A percentile compares a stretch with the other conserved stretches of the same genome.
Conservation (phyloP, 2,329 filamentous ascomycete species). For the Colletotrichum kahawae region DNA sequence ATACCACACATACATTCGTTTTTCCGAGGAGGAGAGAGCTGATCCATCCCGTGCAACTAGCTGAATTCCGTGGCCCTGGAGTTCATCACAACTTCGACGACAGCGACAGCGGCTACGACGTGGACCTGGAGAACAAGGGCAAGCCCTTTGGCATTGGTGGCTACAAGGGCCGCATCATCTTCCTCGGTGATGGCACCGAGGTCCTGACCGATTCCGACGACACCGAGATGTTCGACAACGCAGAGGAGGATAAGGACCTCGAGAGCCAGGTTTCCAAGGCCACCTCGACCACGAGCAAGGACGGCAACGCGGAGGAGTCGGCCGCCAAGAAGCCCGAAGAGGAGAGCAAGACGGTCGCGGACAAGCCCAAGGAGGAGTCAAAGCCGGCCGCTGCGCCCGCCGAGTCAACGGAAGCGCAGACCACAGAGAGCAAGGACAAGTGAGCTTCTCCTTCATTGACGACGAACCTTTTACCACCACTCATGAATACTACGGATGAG, state of each 20-base stretch:
- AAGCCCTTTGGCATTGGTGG: constrained; percentile 70
- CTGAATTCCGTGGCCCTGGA: constrained; percentile 84
- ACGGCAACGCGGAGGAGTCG: constrained; percentile 27
- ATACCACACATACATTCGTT: constrained; percentile 1
- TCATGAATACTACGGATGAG: constrained; percentile 12
- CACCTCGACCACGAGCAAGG: constrained; percentile 18
- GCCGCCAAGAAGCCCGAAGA: constrained; percentile 24
- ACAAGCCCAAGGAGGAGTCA: constrained; percentile 18
- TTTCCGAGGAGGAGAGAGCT: constrained; percentile 23
- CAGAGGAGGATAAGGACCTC: constrained; percentile 84
- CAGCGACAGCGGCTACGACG: constrained; percentile 77
- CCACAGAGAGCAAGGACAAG: constrained; percentile 17
- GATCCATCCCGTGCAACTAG: constrained; percentile 45
- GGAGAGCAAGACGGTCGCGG: constrained; percentile 15
- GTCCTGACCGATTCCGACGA: constrained; percentile 88
- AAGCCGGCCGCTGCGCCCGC: constrained; percentile 9
- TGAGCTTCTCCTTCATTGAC: neutral
- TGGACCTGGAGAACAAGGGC: constrained; percentile 70
- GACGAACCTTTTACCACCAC: neutral
- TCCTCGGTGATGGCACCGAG: constrained; percentile 94
- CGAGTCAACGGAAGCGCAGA: constrained; percentile 9
- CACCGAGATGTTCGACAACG: constrained; percentile 90
- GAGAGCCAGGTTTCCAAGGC: constrained; percentile 80
- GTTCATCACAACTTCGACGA: constrained; percentile 85
- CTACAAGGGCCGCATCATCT: constrained; percentile 86